Conservation (phyloP, 352 stramenopile species). For the Globisporangium rhizosaccharum region DNA sequence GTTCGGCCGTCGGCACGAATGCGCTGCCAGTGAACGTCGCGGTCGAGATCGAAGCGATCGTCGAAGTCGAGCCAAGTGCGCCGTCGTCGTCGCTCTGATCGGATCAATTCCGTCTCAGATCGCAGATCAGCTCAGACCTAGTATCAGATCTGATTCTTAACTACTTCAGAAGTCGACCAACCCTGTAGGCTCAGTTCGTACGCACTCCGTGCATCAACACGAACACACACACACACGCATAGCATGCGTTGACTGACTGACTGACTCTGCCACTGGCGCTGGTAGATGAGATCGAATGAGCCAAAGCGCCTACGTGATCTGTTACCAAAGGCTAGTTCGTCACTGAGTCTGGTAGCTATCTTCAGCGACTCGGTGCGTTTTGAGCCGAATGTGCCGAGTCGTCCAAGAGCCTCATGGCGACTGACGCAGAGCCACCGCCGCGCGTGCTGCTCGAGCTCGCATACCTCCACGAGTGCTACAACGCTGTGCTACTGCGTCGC, state of each 20-base stretch:
- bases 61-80: slow-evolving; percentile 70
- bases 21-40: slow-evolving; percentile 90
- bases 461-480: slow-evolving; percentile 11
- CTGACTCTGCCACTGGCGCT: too few species aligned
- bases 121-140: neutral
- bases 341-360: too few species aligned
- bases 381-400: neutral
- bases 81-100: slow-evolving; percentile 18
- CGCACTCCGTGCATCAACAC: neutral
- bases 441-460: slow-evolving; percentile 1
- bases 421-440: neutral
- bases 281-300: too few species aligned
- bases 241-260: neutral
- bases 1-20: slow-evolving; percentile 92
- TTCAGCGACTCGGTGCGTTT: neutral
- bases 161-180: too few species aligned
- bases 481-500: slow-evolving; percentile 6
- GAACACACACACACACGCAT: too few species aligned
- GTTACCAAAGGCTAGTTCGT: too few species aligned
- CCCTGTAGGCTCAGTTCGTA: too few species aligned
- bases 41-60: slow-evolving; percentile 94
- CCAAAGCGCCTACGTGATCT: too few species aligned
- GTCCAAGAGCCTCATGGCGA: neutral
- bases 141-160: neutral
- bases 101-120: too few species aligned